Evolutionary conservation across 2,329 filamentous ascomycete species (phyloP), one percentile per base, ranked within the genome.

Genomic region (Pseudocercospora ulei): DNA sequence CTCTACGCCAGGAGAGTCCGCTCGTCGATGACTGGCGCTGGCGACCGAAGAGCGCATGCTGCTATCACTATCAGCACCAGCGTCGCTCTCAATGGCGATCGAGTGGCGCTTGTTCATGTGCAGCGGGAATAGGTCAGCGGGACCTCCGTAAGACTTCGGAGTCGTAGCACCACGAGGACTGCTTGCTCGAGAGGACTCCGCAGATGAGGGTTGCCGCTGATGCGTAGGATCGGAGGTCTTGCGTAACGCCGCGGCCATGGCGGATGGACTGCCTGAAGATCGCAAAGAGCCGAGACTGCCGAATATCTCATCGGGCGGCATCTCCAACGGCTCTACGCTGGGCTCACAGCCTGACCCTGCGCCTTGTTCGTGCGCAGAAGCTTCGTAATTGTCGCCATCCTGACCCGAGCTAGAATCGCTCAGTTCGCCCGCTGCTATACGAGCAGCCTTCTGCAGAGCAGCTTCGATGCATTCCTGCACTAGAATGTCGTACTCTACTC

Each of bases 381-480:
- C 44, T 19, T 53, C 52, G 29, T 53, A 49, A 11, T 38, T 35
- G 5, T 50, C 47, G 4, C 45, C 46, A 7, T 54, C 51, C 7
- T 53, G 51, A 35, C 45, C 43, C n/a, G 43, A 50, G 9, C 72
- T 69, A 0, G 84, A 88, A 55, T 92, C 86, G 48, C 81, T 88
- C 9, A 92, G 65, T 36, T 87, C 77, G 7, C 88, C 88, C 27
- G 83, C 78, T 29, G 85, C 85, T 50, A 95, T 88, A 34, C 80
- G 80, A 39, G 83, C 82, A 37, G 90, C 87, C 62, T 96, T 95
- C 49, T 75, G 76, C 63, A 96, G 73, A 5, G 90, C 90, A 46
- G 85, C 86, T 44, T 92, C 80, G 36, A 98, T 94, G 58, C 90
- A 98, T 53, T 95, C 85, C 56, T 96, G 85, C 2, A 98, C 88